These are phyloP conservation scores for Pisolithus microcarpus DNA, from an alignment of 768 basidiomycete genomes.

Conservation along the genomic window DNA sequence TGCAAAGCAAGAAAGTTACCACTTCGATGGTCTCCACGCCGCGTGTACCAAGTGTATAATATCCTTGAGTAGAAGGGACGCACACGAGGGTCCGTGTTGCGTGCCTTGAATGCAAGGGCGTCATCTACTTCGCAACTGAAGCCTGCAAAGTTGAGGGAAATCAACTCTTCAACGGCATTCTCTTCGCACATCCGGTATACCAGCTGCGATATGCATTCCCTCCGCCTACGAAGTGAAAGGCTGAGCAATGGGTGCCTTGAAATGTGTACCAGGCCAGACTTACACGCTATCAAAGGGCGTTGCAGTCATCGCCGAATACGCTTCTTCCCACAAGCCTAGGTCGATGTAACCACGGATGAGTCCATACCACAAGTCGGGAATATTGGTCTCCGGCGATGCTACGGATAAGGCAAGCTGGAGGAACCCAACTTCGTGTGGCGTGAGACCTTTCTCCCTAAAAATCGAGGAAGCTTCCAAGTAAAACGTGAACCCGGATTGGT, in stretches of 20 bases:
- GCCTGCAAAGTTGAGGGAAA: conserved; percentile 79
- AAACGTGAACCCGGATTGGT: conserved; percentile 62
- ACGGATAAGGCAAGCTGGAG: conserved; percentile 75
- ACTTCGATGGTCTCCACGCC: conserved; percentile 82
- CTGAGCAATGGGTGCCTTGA: conserved; percentile 5
- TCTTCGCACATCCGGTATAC: conserved; percentile 92
- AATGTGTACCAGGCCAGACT: conserved; percentile 28
- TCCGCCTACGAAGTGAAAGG: conserved; percentile 46
- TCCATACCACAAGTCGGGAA: conserved; percentile 69
- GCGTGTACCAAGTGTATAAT: conserved; percentile 89
- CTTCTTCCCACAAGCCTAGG: conserved; percentile 74
- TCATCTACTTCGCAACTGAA: conserved; percentile 83
- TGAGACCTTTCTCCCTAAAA: conserved; percentile 53
- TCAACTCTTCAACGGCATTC: conserved; percentile 68
- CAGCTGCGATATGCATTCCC: conserved; percentile 74
- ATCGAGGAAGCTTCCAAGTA: conserved; percentile 72
- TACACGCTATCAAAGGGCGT: conserved; percentile 75
- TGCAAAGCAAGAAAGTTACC: conserved; percentile 46
- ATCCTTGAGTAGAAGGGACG: conserved; percentile 85
- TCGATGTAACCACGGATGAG: conserved; percentile 72
- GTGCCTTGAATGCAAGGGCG: conserved; percentile 83
- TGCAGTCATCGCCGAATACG: conserved; percentile 72
- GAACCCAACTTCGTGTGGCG: conserved; percentile 64
- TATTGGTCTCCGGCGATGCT: conserved; percentile 46
- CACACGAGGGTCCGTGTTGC: conserved; percentile 84